Evolutionary conservation across 306 rosid genomes (phyloP), one percentile per base, ranked within the genome.

Genomic region (Prunus mira): DNA sequence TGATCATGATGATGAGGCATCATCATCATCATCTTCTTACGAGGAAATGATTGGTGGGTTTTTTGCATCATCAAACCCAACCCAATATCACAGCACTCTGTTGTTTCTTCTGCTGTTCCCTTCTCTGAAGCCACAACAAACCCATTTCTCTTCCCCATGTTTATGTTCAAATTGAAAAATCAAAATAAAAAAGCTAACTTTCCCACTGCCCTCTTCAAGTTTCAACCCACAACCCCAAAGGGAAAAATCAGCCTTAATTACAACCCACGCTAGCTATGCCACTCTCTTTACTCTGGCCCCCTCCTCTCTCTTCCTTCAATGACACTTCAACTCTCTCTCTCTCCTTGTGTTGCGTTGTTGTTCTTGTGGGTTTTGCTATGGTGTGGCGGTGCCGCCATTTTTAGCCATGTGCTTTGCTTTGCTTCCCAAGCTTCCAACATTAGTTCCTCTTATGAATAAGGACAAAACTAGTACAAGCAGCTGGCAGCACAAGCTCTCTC

Each of bases 341-440:
- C 67, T 58, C 57, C 41, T 41, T 9, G 4, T 18, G 34, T 30
- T 46, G 15, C 58, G 74, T 14, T 15, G 45, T 49, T 63, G 45
- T 12, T n/a, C 46, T 30, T 7, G 15, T 32, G 75, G 66, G 84
- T 67, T 81, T 69, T 63, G 71, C 25, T 68, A 64, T 14, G 6
- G 77, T 25, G 69, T 51, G 70, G 81, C 71, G 46, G 81, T 76
- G 78, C 83, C 79, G 83, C 78, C 83, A 54, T 66, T 79, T 79
- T 47, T 65, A 66, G 74, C 83, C 83, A 79, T 73, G 70, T 41
- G 78, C 57, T 52, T 65, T n/a, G 22, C 55, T 57, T 77, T 82
- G 76, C 82, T 58, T 50, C 85, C 85, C 76, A 54, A 72, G 85
- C 78, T 25, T 67, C 79, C 81, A 82, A 82, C 82, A 77, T 77